Conservation (phyloP, 2,329 filamentous ascomycete species). For the Pseudogymnoascus sp. region DNA sequence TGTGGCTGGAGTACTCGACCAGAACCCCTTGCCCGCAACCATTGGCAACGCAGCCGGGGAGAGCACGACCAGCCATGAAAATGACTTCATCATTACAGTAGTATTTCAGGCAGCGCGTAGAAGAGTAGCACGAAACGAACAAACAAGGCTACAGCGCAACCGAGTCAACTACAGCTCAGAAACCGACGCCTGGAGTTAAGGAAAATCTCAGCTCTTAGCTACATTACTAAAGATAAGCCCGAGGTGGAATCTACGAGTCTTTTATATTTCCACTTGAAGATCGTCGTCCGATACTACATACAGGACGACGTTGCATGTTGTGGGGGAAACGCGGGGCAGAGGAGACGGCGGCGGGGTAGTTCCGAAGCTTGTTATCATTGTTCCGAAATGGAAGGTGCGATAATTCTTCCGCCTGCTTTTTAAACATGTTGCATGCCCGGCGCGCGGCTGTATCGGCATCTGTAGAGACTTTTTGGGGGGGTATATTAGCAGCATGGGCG, state of each 20-base stretch:
- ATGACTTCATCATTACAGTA: background rate
- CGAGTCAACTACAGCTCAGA: background rate
- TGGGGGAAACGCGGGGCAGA: background rate
- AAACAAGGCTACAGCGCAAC: background rate
- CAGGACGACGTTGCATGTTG: background rate
- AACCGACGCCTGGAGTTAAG: background rate
- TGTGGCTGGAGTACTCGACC: constrained; percentile 15
- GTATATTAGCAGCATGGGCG: background rate
- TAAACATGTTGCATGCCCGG: background rate
- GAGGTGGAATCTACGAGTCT: background rate
- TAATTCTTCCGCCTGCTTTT: background rate
- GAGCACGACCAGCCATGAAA: background rate
- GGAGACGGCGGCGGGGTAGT: background rate
- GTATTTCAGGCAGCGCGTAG: background rate
- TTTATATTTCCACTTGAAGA: background rate
- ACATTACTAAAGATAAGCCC: background rate
- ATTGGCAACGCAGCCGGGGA: background rate
- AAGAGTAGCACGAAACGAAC: background rate
- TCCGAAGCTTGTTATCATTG: background rate
- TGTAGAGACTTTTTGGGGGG: background rate
- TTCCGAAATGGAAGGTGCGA: background rate
- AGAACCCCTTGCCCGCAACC: constrained; percentile 4
- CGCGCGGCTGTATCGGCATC: background rate
- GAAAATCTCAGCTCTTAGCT: background rate
- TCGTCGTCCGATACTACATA: background rate